A percentile compares a stretch with the other conserved stretches of the same genome.
These are phyloP conservation scores for Trametes elegans DNA, from an alignment of 768 basidiomycete genomes.

Conservation along the genomic window DNA sequence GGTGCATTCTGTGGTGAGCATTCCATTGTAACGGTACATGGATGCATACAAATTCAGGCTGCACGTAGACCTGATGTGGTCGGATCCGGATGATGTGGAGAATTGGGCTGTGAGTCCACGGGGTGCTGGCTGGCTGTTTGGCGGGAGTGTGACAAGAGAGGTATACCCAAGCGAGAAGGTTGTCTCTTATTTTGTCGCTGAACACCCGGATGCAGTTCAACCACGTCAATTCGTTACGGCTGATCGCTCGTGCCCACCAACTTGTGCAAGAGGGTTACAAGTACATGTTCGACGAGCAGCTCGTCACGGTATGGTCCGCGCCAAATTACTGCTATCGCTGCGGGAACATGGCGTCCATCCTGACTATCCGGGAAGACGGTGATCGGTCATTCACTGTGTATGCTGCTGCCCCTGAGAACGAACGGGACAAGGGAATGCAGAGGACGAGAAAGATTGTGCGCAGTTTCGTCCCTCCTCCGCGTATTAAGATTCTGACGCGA, in stretches of 20 bases:
- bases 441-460: constrained; percentile 67
- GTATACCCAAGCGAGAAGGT: constrained; percentile 40
- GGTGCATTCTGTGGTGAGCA: constrained; percentile 90
- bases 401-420: constrained; percentile 86
- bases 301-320: constrained; percentile 92
- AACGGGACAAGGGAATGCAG: constrained; percentile 77
- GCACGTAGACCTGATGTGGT: constrained; percentile 91
- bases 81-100: constrained; percentile 91
- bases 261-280: constrained; percentile 96
- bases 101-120: constrained; percentile 97
- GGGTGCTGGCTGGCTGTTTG: constrained; percentile 96
- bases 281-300: constrained; percentile 92
- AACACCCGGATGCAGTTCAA: constrained; percentile 61
- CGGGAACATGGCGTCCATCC: constrained; percentile 89
- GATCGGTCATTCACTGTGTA: constrained; percentile 76
- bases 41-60: too few relatives aligned
- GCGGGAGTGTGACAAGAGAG: constrained; percentile 81
- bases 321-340: constrained; percentile 86
- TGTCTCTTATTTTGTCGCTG: too few relatives aligned
- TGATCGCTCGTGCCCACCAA: constrained; percentile 96
- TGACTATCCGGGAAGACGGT: constrained; percentile 75
- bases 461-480: constrained; percentile 7
- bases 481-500: neutral
- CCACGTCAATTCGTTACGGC: constrained; percentile 80
- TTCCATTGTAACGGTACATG: too few relatives aligned